Evolutionary conservation across 2,329 filamentous ascomycete genomes (phyloP).

Genomic region (Fusarium agapanthi): DNA sequence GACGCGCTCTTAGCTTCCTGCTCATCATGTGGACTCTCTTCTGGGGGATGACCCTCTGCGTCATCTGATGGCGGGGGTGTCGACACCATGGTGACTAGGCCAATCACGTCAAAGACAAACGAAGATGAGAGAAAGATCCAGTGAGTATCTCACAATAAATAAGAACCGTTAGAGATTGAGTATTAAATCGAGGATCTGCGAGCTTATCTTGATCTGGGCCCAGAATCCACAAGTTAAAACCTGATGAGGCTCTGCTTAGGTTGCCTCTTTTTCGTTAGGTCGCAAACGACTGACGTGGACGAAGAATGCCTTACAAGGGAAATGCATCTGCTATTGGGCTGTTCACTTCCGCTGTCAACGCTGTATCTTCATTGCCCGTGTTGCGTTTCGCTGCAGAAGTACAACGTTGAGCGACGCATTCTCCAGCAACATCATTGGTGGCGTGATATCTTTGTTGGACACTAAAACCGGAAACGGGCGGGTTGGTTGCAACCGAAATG

Average conservation of each 20-base stretch:
- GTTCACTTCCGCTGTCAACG: not conserved
- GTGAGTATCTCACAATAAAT: not conserved
- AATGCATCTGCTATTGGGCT: not conserved
- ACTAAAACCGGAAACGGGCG: not conserved
- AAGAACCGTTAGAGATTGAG: not conserved
- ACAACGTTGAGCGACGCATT: not conserved
- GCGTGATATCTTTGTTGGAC: not conserved
- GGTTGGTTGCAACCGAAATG: not conserved
- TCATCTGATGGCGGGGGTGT: conserved; percentile 7
- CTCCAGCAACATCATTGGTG: not conserved
- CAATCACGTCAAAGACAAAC: not conserved
- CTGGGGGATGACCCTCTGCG: not conserved
- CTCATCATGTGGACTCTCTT: not conserved
- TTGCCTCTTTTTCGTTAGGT: not conserved
- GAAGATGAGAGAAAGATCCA: not conserved
- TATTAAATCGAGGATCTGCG: not conserved
- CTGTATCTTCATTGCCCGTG: not conserved
- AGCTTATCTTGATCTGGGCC: not conserved
- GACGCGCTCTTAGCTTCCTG: not conserved
- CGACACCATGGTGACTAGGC: not conserved
- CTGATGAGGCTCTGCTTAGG: conserved; percentile 9
- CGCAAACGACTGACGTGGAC: conserved; percentile 14
- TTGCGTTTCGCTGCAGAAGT: not conserved
- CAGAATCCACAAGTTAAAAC: not conserved
- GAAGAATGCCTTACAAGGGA: not conserved